Evolutionary conservation across 148 eudicot species (phyloP), one percentile per base, ranked within the genome.

Genomic region (Pharnaceum exiguum): DNA sequence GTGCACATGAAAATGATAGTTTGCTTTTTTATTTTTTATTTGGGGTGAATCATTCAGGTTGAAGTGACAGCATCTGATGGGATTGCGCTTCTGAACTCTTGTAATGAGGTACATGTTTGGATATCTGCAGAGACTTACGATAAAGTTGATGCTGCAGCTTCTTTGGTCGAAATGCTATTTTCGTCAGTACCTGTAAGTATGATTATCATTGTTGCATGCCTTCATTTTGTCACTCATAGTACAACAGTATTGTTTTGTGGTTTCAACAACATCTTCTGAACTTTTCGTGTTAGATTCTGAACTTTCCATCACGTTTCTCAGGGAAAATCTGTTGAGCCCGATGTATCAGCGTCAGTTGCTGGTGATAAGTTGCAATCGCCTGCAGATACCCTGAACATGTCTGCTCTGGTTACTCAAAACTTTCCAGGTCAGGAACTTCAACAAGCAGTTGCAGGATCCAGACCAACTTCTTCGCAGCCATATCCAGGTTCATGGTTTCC

Each of bases 111-210:
- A 55, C 68, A 78, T 69, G 87, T 87, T 70, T 82, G 51, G 43
- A 75, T 90, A 63, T 69, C 77, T 60, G 91, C 95, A 22, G 95
- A 90, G 70, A 78, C 93, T n/a, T 87, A 78, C 65, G 95, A 87
- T 64, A 90, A 87, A 77, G 82, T 87, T 66, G 97, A 90, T 79
- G 82, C 93, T 32, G 97, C 97, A 38, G 87, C 89, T 76, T 63
- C 80, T 36, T 60, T 84, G 60, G 75, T 87, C 51, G 97, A 82
- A 74, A 52, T 90, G 75, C 74, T 90, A 3, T 65, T 87, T 44
- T 74, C 77, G 52, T 80, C 95, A 26, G 85, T 85, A 67, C 61
- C 80, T 46, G 97, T 90, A 59, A 71, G 93, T 84, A 46, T 36
- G 50, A 23, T 15, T 35, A 23, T 59, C 45, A 9, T 60, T 5